Conservation (phyloP, 768 basidiomycete species). For the Mycena maculata region DNA sequence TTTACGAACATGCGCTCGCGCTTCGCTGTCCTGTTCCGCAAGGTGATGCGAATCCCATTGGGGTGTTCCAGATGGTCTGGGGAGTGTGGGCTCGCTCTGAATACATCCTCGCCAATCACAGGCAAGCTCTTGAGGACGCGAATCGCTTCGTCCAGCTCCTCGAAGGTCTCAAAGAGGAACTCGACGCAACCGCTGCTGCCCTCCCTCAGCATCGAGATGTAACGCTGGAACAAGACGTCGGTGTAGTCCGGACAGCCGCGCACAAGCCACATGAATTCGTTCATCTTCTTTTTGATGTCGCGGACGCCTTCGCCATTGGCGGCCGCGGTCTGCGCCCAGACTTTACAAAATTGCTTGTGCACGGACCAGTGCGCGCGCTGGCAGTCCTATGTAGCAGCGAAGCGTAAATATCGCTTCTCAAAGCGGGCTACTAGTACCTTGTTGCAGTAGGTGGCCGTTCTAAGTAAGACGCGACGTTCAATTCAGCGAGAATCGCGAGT, state of each 20-base stretch:
- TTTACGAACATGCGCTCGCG: background rate
- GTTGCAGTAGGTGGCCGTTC: conserved; percentile 24
- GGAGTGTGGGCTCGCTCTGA: background rate
- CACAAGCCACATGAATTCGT: conserved; percentile 23
- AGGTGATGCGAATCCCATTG: background rate
- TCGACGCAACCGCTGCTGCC: conserved; percentile 11
- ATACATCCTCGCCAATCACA: conserved; percentile 12
- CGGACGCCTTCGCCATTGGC: conserved; percentile 13
- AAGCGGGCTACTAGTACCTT: background rate
- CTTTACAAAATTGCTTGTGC: conserved; percentile 23
- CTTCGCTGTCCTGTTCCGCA: conserved; percentile 13
- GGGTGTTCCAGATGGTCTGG: conserved; percentile 1
- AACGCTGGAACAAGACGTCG: conserved; percentile 15
- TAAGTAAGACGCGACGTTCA: conserved; percentile 12
- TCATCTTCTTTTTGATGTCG: conserved; percentile 29
- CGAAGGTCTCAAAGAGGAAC: conserved; percentile 15
- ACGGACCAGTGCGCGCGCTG: conserved; percentile 30
- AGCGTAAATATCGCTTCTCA: too few species aligned
- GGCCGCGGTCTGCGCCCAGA: conserved; percentile 12
- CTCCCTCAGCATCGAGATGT: conserved; percentile 4
- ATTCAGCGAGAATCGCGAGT: background rate
- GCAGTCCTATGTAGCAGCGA: conserved; percentile 13
- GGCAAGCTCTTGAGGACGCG: conserved; percentile 6
- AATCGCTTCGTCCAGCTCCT: conserved; percentile 18
- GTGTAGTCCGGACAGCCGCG: conserved; percentile 20